Evolutionary conservation across 2,329 filamentous ascomycete genomes (phyloP).

Genomic region (Aspergillus tamarii): DNA sequence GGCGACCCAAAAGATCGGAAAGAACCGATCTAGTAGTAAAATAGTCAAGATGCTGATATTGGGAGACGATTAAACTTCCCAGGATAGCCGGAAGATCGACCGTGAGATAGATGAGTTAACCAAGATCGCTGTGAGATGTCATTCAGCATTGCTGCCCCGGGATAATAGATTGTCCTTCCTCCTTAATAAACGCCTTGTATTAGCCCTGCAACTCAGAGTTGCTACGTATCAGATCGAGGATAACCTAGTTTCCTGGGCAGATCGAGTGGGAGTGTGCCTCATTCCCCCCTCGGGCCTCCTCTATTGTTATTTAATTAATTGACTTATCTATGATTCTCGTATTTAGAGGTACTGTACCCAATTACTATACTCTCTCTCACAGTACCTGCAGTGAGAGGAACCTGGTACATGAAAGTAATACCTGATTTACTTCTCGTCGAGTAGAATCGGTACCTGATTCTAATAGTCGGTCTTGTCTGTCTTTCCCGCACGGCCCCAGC

Average conservation of each 20-base stretch:
- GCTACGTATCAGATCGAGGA: slow-evolving; percentile 25
- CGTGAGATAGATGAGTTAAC: neutral
- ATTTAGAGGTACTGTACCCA: neutral
- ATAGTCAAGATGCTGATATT: neutral
- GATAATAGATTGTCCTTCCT: neutral
- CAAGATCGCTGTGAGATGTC: slow-evolving; percentile 2
- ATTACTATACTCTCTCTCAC: neutral
- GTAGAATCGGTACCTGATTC: neutral
- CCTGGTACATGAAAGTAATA: neutral
- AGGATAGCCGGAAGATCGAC: slow-evolving; percentile 1
- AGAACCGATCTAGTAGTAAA: neutral
- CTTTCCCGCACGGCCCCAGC: slow-evolving; percentile 2
- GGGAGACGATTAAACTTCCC: neutral
- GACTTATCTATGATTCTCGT: neutral
- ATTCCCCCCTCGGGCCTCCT: neutral
- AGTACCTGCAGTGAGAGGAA: neutral
- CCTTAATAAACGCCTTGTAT: slow-evolving; percentile 6
- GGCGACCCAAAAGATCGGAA: neutral
- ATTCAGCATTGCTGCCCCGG: neutral
- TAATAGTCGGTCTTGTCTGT: neutral
- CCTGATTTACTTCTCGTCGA: neutral
- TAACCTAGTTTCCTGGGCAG: neutral
- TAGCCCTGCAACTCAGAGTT: slow-evolving; percentile 5
- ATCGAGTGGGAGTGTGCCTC: neutral
- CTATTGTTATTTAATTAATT: neutral